These are phyloP conservation scores for Apophysomyces ossiformis DNA, from an alignment of 371 early-diverging fungal species.

Conservation along the genomic window DNA sequence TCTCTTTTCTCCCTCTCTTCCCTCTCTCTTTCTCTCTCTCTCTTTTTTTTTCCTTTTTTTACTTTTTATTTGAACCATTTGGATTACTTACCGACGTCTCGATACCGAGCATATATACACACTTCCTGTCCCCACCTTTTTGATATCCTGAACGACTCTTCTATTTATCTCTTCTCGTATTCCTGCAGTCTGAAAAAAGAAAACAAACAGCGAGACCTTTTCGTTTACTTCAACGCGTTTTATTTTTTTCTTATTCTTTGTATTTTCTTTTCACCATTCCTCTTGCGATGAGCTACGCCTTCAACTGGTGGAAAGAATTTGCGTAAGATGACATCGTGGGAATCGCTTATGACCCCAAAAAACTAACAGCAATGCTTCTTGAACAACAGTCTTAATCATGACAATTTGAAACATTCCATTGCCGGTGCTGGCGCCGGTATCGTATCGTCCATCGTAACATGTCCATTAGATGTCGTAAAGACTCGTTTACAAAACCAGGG, in stretches of 20 bases:
- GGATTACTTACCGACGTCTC: too few relatives aligned
- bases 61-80: too few relatives aligned
- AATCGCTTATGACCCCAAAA: not conserved
- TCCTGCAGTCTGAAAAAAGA: too few relatives aligned
- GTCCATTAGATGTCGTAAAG: slow-evolving; percentile 96
- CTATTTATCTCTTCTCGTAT: too few relatives aligned
- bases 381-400: slow-evolving; percentile 45
- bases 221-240: not conserved
- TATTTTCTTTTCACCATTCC: not conserved
- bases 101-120: too few relatives aligned
- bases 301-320: slow-evolving; percentile 47
- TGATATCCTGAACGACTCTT: too few relatives aligned
- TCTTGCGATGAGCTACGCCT: slow-evolving; percentile 31
- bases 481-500: slow-evolving; percentile 94
- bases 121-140: too few relatives aligned
- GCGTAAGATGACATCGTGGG: slow-evolving; percentile 28
- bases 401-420: slow-evolving; percentile 76
- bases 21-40: too few relatives aligned
- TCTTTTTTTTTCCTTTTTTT: too few relatives aligned
- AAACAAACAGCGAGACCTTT: not conserved
- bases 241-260: not conserved
- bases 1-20: too few relatives aligned
- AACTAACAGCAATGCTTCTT: too few relatives aligned
- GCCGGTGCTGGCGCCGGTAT: slow-evolving; percentile 87
- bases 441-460: slow-evolving; percentile 82